phyloP scores from a whole-genome alignment of 2,329 filamentous ascomycete genomes.

The Nannizziopsis barbatae region DNA sequence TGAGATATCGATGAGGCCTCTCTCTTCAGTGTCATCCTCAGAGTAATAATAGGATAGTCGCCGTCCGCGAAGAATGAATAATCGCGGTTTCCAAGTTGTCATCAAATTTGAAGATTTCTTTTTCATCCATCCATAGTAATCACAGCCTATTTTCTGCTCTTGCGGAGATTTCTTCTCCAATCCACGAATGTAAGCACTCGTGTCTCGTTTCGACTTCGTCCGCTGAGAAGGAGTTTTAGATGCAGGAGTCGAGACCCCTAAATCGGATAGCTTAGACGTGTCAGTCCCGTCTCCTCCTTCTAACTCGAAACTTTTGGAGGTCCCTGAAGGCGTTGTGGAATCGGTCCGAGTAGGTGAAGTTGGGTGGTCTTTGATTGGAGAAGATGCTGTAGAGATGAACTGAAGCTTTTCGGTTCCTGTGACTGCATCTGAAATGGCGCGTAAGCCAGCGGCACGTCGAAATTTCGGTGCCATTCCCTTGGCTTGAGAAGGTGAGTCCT shows the following conservation, averaged over 20 bases:
- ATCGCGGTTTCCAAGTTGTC: conserved; percentile 91
- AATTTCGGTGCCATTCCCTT: conserved; percentile 51
- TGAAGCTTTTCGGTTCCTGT: conserved; percentile 44
- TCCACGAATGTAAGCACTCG: conserved; percentile 83
- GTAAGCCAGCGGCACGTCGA: conserved; percentile 55
- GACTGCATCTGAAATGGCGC: conserved; percentile 69
- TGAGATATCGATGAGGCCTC: conserved; percentile 93
- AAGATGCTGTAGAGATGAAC: conserved; percentile 32
- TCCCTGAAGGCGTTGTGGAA: conserved; percentile 54
- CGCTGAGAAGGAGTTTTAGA: conserved; percentile 42
- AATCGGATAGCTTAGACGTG: conserved; percentile 39
- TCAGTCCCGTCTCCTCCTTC: conserved; percentile 53
- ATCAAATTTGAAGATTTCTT: conserved; percentile 95
- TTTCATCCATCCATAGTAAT: conserved; percentile 99
- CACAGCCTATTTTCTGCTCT: conserved; percentile 74
- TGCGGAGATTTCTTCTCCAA: conserved; percentile 67
- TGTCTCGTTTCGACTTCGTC: conserved; percentile 77
- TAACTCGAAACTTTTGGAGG: conserved; percentile 62
- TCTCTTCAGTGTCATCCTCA: conserved; percentile 82
- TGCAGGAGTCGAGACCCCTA: conserved; percentile 38
- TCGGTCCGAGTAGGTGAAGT: conserved; percentile 63
- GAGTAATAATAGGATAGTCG: conserved; percentile 93
- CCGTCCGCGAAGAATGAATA: conserved; percentile 89
- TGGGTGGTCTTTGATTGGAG: conserved; percentile 42
- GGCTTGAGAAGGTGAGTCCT: conserved; percentile 42